Percentiles rank a stretch among this genome's conserved stretches.
phyloP scores from a whole-genome alignment of 2,329 filamentous ascomycete genomes.

The Didymella arachidicola region DNA sequence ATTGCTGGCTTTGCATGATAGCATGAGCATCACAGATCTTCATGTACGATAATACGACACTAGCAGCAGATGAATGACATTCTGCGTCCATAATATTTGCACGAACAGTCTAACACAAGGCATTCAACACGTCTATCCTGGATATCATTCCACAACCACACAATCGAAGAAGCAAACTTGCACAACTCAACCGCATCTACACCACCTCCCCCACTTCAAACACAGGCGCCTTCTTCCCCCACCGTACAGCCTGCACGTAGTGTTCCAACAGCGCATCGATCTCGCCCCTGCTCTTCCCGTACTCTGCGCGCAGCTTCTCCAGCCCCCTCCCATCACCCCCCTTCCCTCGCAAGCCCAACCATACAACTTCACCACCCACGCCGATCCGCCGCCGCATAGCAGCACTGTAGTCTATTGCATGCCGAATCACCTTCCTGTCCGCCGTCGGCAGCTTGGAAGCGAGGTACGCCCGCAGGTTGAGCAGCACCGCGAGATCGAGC shows the following conservation, averaged over 20 bases:
- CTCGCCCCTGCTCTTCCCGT: slow-evolving; percentile 23
- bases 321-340: slow-evolving; percentile 9
- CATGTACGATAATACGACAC: slow-evolving; percentile 39
- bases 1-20: slow-evolving; percentile 32
- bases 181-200: slow-evolving; percentile 1
- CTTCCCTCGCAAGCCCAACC: slow-evolving; percentile 20
- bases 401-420: slow-evolving; percentile 35
- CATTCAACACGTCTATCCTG: slow-evolving; percentile 11
- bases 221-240: slow-evolving; percentile 30
- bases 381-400: slow-evolving; percentile 33
- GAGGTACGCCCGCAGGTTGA: slow-evolving; percentile 35
- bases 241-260: slow-evolving; percentile 34
- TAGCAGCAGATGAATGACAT: slow-evolving; percentile 23
- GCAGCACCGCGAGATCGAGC: slow-evolving; percentile 36
- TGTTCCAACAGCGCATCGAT: slow-evolving; percentile 33
- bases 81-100: slow-evolving; percentile 4
- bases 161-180: background rate
- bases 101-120: background rate
- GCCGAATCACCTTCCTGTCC: slow-evolving; percentile 31
- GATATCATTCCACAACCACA: slow-evolving; percentile 14
- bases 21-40: slow-evolving; percentile 25
- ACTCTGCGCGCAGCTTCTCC: slow-evolving; percentile 27
- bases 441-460: slow-evolving; percentile 29
- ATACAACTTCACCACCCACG: slow-evolving; percentile 26
- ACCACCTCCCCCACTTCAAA: slow-evolving; percentile 32